Base-by-base conservation (phyloP, 1,139 yeast genomes). In the Geotrichum restrictum region DNA sequence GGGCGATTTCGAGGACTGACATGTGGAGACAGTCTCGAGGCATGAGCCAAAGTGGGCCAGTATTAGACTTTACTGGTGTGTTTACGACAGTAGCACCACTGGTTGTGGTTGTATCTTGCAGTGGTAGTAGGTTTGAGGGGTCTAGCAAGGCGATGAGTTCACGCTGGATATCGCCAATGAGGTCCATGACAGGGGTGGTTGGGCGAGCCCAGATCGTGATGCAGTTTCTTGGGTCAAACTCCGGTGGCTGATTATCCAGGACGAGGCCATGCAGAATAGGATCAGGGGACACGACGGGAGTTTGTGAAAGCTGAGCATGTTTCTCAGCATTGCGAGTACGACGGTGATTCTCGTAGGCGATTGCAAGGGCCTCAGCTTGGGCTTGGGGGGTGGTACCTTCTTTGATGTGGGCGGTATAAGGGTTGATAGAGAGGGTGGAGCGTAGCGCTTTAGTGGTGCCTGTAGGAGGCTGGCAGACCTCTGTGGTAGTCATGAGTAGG, bases 151-250 rank as follows among this genome's bases (percentile, higher is more conserved):
- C 22, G 21, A 57, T 24, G 3, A 62, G 57, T 40, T 48, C 38
- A 2, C 36, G 21, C 43, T 62, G 65, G 7, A 61, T 53, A 6
- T 14, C 29, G 8, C 34, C 39, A 22, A 60, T 54, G 14, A 60
- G 53, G 37, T 56, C 54, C 34, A 48, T 50, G 22, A 62, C 61
- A 8, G 40, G 53, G 1, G 45, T n/a, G 1, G 64, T 54, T 10
- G 65, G 65, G 5, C 64, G 45, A n/a, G 59, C 60, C 61, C 64
- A 58, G 16, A 62, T 41, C 2, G 64, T 57, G 37, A 62, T 55
- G 54, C 62, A 58, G 55, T 61, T 58, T 21, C 65, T 50, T 3
- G 60, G 60, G 39, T 61, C 64, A 21, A 46, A 55, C 52, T 59
- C 62, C 3, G 55, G 54, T 3, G 61, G 59, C 31, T 51, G 34